phyloP scores from a whole-genome alignment of 768 basidiomycete genomes.

The Xanthoconium purpureum region DNA sequence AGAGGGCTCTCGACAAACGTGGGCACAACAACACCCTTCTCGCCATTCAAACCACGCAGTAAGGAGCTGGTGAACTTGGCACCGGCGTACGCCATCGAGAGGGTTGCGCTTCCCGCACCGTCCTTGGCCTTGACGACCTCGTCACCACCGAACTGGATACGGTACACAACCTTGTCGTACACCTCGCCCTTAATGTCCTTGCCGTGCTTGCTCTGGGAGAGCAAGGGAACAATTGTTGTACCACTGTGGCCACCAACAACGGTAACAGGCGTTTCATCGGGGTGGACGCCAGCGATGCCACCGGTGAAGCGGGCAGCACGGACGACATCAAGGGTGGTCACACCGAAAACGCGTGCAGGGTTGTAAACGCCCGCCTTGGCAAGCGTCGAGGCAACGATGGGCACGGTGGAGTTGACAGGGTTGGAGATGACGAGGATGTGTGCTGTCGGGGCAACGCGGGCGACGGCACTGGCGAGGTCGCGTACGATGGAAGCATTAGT shows the following conservation, averaged over 20 bases:
- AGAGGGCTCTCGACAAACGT: slow-evolving; percentile 89
- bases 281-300: slow-evolving; percentile 61
- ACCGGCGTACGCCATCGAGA: slow-evolving; percentile 77
- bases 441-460: slow-evolving; percentile 85
- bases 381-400: slow-evolving; percentile 91
- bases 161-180: slow-evolving; percentile 77
- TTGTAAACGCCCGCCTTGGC: slow-evolving; percentile 92
- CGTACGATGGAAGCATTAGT: slow-evolving; percentile 98
- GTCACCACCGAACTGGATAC: slow-evolving; percentile 97
- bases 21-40: slow-evolving; percentile 69
- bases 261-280: slow-evolving; percentile 67
- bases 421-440: slow-evolving; percentile 97
- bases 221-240: slow-evolving; percentile 94
- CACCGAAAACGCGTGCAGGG: slow-evolving; percentile 87
- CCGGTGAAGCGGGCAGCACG: slow-evolving; percentile 90
- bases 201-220: slow-evolving; percentile 76
- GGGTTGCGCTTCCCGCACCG: slow-evolving; percentile 70
- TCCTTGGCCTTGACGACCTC: slow-evolving; percentile 99
- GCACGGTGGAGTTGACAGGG: slow-evolving; percentile 98
- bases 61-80: slow-evolving; percentile 64
- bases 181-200: slow-evolving; percentile 71
- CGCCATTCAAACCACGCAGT: slow-evolving; percentile 61
- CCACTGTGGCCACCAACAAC: slow-evolving; percentile 97
- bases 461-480: slow-evolving; percentile 87
- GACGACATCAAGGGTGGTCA: slow-evolving; percentile 98